Base-by-base conservation (phyloP, 768 basidiomycete genomes). In the Neoboletus brunneissimus region DNA sequence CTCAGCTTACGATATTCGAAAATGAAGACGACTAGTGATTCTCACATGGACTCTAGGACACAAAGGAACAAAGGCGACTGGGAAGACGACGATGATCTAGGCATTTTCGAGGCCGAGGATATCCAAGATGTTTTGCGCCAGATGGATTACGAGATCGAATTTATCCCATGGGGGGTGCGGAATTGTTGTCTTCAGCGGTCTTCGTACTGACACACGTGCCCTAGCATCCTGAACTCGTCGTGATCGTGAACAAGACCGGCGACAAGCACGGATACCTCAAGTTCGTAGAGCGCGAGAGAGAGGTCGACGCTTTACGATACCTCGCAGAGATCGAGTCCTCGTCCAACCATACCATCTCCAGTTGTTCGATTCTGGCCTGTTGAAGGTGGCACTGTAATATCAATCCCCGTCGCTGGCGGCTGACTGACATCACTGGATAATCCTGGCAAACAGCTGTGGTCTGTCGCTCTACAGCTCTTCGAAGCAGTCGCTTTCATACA, bases 181-280 rank as follows among this genome's bases (percentile, higher is more conserved):
- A 20, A 20, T 15, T 20, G 7, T 43, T 13, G 38, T 23, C 13
- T 15, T 43, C 15, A 23, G 13, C 22, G 7, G 15, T 43, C 23
- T 43, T 8, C 7, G 15, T 3, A 43, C 22, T 43, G 4, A 23
- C 42, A 7, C 22, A 12, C 3, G 22, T 9, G 22, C 5, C 18
- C 13, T 22, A 64, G 62, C 62, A 64, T 49, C 62, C 62, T 15
- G 37, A 50, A 3, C 54, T 64, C 11, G 58, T 62, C 0, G 25
- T 56, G 9, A 37, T 55, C 15, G 47, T 20, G 29, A 29, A n/a
- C 27, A 46, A 52, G 3, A 9, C 32, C n/a, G 29, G 27, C 2
- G 34, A 50, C 31, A 10, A 15, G n/a, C 34, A 16, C 3, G 45
- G 46, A 22, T 64, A 55, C 29, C 40, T 64, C n/a, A 61, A 64